Evolutionary conservation across 805 yeast species (phyloP).

Genomic region (Ogataea pini): DNA sequence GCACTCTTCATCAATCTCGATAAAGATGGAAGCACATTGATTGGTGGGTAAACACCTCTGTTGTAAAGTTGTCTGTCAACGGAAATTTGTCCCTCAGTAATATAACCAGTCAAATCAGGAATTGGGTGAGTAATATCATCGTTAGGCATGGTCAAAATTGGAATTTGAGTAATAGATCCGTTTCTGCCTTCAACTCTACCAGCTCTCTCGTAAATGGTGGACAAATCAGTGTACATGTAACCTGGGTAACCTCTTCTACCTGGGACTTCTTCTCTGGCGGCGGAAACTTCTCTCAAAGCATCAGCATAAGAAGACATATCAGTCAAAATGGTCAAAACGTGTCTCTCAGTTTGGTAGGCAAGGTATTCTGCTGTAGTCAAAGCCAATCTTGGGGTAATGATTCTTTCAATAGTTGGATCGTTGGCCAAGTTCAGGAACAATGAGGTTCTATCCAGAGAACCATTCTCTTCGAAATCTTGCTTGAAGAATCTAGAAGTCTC

Average conservation of each 20-base stretch:
- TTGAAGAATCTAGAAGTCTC: conserved; percentile 98
- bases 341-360: conserved; percentile 99
- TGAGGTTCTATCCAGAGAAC: conserved; percentile 96
- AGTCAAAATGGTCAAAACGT: conserved; percentile 94
- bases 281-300: conserved; percentile 98
- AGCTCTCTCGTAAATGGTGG: conserved; percentile 98
- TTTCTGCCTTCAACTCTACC: conserved; percentile 99
- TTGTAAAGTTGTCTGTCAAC: conserved; percentile 95
- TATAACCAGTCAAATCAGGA: conserved; percentile 99
- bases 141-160: conserved; percentile 99
- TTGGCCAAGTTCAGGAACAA: conserved; percentile 96
- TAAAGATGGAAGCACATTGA: conserved; percentile 94
- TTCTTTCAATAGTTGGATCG: conserved; percentile 99
- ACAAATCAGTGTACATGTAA: conserved; percentile 99
- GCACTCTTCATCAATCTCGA: conserved; percentile 99
- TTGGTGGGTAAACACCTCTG: conserved; percentile 98
- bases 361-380: conserved; percentile 97
- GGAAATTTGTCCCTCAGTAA: conserved; percentile 98
- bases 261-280: conserved; percentile 99
- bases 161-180: conserved; percentile 98
- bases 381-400: conserved; percentile 98
- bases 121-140: conserved; percentile 99
- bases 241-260: conserved; percentile 99
- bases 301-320: conserved; percentile 99
- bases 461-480: conserved; percentile 99